Conservation (phyloP, 1,284 basidiomycete genomes). For the Ceratobasidium sp. region DNA sequence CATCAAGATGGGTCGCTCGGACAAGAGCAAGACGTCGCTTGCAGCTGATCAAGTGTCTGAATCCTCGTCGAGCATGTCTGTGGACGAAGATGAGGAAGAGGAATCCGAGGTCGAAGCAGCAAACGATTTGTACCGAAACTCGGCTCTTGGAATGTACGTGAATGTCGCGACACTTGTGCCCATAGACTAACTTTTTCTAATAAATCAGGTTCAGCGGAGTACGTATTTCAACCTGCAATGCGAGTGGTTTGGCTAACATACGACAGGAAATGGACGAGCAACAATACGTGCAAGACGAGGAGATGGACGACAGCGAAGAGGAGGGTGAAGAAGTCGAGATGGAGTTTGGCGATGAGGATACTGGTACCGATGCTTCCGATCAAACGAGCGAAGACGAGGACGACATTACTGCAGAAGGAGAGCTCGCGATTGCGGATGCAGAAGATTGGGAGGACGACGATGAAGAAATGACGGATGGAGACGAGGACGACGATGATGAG, state of each 20-base stretch:
- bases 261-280: slow-evolving; percentile 81
- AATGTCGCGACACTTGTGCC: too few species aligned
- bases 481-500: slow-evolving; percentile 44
- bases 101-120: slow-evolving; percentile 77
- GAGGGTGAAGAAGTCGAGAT: slow-evolving; percentile 82
- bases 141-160: slow-evolving; percentile 93
- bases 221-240: slow-evolving; percentile 38
- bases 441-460: slow-evolving; percentile 59
- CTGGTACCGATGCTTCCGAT: slow-evolving; percentile 74
- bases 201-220: slow-evolving; percentile 78
- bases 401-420: slow-evolving; percentile 45
- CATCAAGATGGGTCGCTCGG: slow-evolving; percentile 93
- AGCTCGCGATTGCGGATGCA: slow-evolving; percentile 49
- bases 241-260: slow-evolving; percentile 1
- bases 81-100: slow-evolving; percentile 63
- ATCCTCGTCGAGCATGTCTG: slow-evolving; percentile 49
- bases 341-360: slow-evolving; percentile 77
- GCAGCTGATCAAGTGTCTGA: slow-evolving; percentile 57
- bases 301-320: slow-evolving; percentile 81
- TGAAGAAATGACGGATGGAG: slow-evolving; percentile 58
- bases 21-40: slow-evolving; percentile 67
- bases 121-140: slow-evolving; percentile 95
- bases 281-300: slow-evolving; percentile 66
- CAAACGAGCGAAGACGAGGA: slow-evolving; percentile 51
- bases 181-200: too few species aligned